A percentile compares a stretch with the other conserved stretches of the same genome.
Evolutionary conservation across 305 asterid species (phyloP).

Genomic region (Plantago coronopus): DNA sequence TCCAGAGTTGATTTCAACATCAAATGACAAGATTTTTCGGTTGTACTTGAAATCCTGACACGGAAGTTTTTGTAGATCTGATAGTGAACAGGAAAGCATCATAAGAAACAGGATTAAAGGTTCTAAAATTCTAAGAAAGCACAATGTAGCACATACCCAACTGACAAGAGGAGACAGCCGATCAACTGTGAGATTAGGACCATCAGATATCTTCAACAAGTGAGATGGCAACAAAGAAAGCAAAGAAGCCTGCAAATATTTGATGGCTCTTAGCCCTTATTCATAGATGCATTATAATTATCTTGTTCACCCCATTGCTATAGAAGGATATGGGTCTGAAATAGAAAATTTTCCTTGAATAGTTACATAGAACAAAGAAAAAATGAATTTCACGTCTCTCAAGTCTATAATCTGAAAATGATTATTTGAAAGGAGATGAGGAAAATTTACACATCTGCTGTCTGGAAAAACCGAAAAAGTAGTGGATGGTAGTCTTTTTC

Average conservation of each 20-base stretch:
- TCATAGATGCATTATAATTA: too few species aligned
- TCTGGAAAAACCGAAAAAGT: too few species aligned
- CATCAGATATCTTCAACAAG: slow-evolving; percentile 61
- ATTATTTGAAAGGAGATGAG: too few species aligned
- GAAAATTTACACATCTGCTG: too few species aligned
- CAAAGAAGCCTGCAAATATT: slow-evolving; percentile 75
- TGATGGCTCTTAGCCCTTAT: slow-evolving; percentile 10
- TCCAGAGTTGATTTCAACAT: slow-evolving; percentile 71
- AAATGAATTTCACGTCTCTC: too few species aligned
- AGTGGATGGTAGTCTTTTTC: too few species aligned
- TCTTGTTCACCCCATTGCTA: too few species aligned
- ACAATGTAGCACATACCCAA: slow-evolving; percentile 58
- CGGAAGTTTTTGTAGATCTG: slow-evolving; percentile 69
- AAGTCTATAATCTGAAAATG: too few species aligned
- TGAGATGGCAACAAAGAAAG: slow-evolving; percentile 77
- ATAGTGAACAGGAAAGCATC: slow-evolving; percentile 23
- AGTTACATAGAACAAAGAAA: too few species aligned
- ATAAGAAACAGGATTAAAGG: slow-evolving; percentile 19
- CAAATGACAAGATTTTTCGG: slow-evolving; percentile 56
- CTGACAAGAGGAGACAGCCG: slow-evolving; percentile 55
- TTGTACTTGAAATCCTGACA: slow-evolving; percentile 47
- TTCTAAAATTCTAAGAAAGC: slow-evolving; percentile 18
- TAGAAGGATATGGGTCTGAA: neutral
- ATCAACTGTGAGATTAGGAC: slow-evolving; percentile 61
- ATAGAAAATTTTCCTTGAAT: neutral